These are phyloP conservation scores for Auricularia sp. DNA, from an alignment of 768 basidiomycete genomes.

Conservation along the genomic window DNA sequence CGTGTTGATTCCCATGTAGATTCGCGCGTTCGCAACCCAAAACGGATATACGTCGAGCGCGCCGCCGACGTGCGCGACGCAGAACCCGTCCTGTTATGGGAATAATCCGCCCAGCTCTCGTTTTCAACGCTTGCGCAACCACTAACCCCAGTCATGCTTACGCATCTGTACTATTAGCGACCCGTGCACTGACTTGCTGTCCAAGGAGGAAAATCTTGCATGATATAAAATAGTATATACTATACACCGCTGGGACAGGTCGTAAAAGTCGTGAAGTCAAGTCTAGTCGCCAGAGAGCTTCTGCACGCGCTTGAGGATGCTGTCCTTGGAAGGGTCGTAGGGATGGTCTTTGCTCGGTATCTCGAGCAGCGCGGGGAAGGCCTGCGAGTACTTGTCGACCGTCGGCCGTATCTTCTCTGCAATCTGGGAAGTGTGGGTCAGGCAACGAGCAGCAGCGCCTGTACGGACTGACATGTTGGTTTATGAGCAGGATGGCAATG, in stretches of 20 bases:
- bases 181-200: not conserved
- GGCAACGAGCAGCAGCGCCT: not conserved
- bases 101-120: not conserved
- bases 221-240: not conserved
- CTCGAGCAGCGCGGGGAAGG: conserved; percentile 94
- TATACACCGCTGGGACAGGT: not conserved
- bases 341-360: conserved; percentile 99
- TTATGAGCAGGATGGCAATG: conserved; percentile 92
- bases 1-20: conserved; percentile 27
- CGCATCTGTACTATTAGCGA: not conserved
- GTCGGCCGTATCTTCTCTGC: conserved; percentile 95
- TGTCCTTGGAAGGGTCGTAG: conserved; percentile 95
- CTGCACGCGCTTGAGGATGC: conserved; percentile 91
- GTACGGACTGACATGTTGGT: conserved; percentile 75
- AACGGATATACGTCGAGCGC: conserved; percentile 63
- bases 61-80: conserved; percentile 56
- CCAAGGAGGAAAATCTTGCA: not conserved
- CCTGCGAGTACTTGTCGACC: conserved; percentile 90
- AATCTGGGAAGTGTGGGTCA: conserved; percentile 42
- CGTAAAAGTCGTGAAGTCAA: too few relatives aligned
- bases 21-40: conserved; percentile 50
- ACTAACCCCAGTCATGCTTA: too few relatives aligned
- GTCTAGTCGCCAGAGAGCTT: conserved; percentile 85
- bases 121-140: not conserved
- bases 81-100: conserved; percentile 61